These are phyloP conservation scores for Hsuehochloa calcarea DNA, from an alignment of 176 grass and related monocot genomes.

Conservation along the genomic window DNA sequence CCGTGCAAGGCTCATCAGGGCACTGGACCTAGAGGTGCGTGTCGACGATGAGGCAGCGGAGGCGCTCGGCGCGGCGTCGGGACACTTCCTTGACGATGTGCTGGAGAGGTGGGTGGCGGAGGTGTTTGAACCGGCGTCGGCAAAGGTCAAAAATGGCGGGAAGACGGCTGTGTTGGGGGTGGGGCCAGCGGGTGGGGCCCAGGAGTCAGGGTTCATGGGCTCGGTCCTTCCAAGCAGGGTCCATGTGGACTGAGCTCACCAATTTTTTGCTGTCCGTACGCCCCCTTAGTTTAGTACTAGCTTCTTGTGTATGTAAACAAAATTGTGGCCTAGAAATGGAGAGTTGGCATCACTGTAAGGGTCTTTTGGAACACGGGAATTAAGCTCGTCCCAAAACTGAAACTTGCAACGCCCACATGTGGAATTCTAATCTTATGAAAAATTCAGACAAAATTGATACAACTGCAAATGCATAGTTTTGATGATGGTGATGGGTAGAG, in stretches of 20 bases:
- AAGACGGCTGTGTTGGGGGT: constrained; percentile 35
- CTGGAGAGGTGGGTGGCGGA: constrained; percentile 68
- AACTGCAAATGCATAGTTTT: no score
- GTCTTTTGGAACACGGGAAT: no score
- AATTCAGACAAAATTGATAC: no score
- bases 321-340: no score
- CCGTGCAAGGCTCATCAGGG: constrained; percentile 32
- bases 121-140: constrained; percentile 53
- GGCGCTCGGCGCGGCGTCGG: constrained; percentile 39
- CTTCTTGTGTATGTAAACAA: constrained; percentile 37
- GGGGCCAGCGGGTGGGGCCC: constrained; percentile 28
- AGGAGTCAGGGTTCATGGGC: constrained; percentile 57
- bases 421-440: no score
- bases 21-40: background rate
- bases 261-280: constrained; percentile 12
- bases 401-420: no score
- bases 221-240: constrained; percentile 69
- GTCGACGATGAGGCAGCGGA: constrained; percentile 45
- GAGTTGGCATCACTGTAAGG: no score
- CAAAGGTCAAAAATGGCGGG: constrained; percentile 57
- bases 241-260: constrained; percentile 48
- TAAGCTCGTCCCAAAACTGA: no score
- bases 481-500: no score
- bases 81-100: constrained; percentile 48
- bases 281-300: background rate